Conservation (phyloP, 163 green algal species). For the Volvox carteri region DNA sequence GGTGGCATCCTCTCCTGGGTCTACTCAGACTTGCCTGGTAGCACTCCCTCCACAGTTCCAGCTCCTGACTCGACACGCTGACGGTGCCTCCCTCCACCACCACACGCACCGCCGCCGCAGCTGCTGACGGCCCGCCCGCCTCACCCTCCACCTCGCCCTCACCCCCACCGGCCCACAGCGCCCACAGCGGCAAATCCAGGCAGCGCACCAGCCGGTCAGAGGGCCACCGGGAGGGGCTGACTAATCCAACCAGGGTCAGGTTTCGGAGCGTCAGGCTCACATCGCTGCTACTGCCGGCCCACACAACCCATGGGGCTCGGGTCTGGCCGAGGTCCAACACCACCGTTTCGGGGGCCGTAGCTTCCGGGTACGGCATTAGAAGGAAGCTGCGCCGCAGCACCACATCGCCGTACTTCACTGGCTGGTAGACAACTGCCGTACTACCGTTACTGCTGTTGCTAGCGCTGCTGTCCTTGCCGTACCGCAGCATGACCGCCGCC, state of each 20-base stretch:
- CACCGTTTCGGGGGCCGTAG: background rate
- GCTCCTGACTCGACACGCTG: constrained; percentile 19
- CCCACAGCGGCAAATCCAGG: constrained; percentile 49
- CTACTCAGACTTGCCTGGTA: background rate
- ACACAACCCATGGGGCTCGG: background rate
- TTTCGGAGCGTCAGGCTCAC: constrained; percentile 24
- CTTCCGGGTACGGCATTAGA: background rate
- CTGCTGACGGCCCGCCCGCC: too few relatives aligned
- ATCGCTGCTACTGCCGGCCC: background rate
- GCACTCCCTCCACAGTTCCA: constrained; percentile 40
- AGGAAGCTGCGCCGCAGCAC: constrained; percentile 30
- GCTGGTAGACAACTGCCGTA: background rate
- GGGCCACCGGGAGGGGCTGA: constrained; percentile 27
- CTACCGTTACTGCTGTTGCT: background rate
- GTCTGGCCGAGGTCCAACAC: background rate
- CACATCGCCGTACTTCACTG: constrained; percentile 1
- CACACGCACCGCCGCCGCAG: too few relatives aligned
- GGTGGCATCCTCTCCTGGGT: too few relatives aligned
- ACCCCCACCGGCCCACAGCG: background rate
- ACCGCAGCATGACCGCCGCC: constrained; percentile 4
- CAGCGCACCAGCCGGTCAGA: constrained; percentile 12
- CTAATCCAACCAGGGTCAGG: constrained; percentile 37
- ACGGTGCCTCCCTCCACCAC: background rate
- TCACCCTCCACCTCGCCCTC: too few relatives aligned
- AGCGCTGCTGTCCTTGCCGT: too few relatives aligned